These are phyloP conservation scores for Solanum hybrid DNA, from an alignment of 305 asterid species.

Conservation along the genomic window DNA sequence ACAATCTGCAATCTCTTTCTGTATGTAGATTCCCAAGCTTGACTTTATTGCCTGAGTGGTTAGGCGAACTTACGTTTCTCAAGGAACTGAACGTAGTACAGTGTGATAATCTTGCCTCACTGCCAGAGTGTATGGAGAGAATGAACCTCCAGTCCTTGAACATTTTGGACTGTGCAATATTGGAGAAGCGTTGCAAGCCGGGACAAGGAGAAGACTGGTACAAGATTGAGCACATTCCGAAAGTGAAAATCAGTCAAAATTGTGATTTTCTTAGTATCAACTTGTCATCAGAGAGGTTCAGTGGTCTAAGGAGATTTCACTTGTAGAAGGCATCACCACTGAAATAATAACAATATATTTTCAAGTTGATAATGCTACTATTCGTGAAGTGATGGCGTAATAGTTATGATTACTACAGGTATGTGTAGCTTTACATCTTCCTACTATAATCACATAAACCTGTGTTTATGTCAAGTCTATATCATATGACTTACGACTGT, in stretches of 20 bases:
- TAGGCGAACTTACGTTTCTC: not conserved
- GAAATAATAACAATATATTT: not conserved
- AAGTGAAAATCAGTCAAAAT: not conserved
- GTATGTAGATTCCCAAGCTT: not conserved
- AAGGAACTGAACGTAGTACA: not conserved
- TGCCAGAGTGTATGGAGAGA: not conserved
- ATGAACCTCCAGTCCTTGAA: not conserved
- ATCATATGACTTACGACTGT: not conserved
- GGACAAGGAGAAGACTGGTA: not conserved
- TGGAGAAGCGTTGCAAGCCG: not conserved
- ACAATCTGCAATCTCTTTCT: not conserved
- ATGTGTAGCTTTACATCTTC: not conserved
- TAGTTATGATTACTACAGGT: not conserved
- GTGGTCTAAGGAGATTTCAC: not conserved
- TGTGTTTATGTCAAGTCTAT: not conserved
- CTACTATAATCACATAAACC: not conserved
- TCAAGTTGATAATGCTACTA: not conserved
- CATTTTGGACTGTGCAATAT: not conserved
- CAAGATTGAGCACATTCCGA: not conserved
- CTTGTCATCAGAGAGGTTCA: not conserved
- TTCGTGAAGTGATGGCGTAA: not conserved
- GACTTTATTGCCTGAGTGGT: not conserved
- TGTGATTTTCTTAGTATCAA: not conserved
- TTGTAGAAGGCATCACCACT: not conserved
- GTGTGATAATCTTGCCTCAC: slow-evolving; percentile 1